Evolutionary conservation across 371 early-diverging fungal species (phyloP), one percentile per base, ranked within the genome.

Genomic region (Conidiobolus incongruus): DNA sequence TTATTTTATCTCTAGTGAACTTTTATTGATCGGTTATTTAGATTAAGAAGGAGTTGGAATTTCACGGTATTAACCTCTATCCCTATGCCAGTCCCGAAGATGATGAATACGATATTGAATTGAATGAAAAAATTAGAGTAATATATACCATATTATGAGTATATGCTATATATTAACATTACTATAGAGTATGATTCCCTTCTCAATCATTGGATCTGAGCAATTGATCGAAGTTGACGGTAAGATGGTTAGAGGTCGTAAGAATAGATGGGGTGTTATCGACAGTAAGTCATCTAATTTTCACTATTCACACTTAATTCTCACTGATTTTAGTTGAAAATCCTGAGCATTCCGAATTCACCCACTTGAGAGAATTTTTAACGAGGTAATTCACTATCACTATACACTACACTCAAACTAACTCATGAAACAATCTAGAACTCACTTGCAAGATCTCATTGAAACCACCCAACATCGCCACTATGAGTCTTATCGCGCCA

Each of bases 401-500:
- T 6, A 29, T 41, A 13, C 19, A 21, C 15, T 38, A 19, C 12
- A 8, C 15, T n/a, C 22, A 16, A 26, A n/a, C 23, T 13, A 21
- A 47, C n/a, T 17, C 8, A 8, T 33, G 21, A 16, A 26, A 45
- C 4, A 20, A 5, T 30, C 13, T 38, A 47, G 67, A 49, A 81
- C 88, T 20, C 84, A 87, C 40, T 61, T 87, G 39, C 80, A 80
- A 49, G 83, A 83, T 46, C 63, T 85, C 48, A 72, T 85, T 47
- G 88, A 87, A 53, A 79, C 81, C 38, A 87, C 88, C 8, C 71
- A 80, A 13, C 70, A 76, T 52, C 70, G 77, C 45, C 86, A 85
- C 53, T 87, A 87, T 55, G 88, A 87, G 59, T 66, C 77, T n/a
- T 92, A 87, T 80, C 74, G 93, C 41, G 75, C 84, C 24, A 68